A percentile compares a stretch with the other conserved stretches of the same genome.
Evolutionary conservation across 305 asterid genomes (phyloP).

Genomic region (Fraxinus velutina): DNA sequence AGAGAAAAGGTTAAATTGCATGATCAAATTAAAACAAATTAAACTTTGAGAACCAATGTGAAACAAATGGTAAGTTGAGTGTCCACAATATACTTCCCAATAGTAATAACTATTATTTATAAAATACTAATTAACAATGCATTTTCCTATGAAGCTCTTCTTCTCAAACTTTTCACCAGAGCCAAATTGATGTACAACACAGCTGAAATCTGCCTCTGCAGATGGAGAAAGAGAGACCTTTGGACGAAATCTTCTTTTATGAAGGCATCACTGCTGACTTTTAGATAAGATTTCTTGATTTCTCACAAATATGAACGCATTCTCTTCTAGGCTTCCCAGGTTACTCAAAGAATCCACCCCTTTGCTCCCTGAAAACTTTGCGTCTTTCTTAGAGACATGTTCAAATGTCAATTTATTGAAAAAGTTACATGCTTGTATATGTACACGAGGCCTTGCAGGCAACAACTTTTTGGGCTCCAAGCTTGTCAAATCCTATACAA

Average conservation of each 20-base stretch:
- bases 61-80: neutral
- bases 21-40: neutral
- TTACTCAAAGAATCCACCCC: conserved; percentile 11
- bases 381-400: conserved; percentile 36
- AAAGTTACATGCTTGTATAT: conserved; percentile 42
- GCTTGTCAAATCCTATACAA: conserved; percentile 37
- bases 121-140: neutral
- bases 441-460: conserved; percentile 36
- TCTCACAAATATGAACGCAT: conserved; percentile 28
- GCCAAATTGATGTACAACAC: neutral
- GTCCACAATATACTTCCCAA: neutral
- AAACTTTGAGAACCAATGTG: neutral
- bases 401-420: conserved; percentile 25
- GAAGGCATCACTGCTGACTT: neutral
- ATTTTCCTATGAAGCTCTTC: neutral
- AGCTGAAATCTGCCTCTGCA: neutral
- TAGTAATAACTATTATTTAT: neutral
- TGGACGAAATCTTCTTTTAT: neutral
- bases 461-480: conserved; percentile 37
- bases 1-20: neutral
- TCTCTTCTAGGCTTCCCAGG: conserved; percentile 10
- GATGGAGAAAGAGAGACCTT: neutral
- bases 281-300: neutral
- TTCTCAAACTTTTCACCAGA: neutral
- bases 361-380: conserved; percentile 24